phyloP scores from a whole-genome alignment of 78 protist species.

The Dictyostelium discoideum region DNA sequence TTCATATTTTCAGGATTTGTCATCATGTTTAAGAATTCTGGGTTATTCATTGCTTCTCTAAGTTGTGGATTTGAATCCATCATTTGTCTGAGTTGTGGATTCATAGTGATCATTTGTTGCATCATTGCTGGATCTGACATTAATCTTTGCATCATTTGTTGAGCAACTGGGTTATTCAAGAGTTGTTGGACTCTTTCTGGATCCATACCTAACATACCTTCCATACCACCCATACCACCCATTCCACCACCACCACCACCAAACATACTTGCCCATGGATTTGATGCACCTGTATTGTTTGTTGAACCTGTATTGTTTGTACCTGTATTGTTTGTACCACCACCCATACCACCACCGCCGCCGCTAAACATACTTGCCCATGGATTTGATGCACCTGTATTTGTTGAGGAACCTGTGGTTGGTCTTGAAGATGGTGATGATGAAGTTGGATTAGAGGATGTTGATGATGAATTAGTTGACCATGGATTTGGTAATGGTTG shows the following conservation, averaged over 20 bases:
- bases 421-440: background rate
- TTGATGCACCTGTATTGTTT: background rate
- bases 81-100: constrained; percentile 78
- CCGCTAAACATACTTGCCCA: constrained; percentile 32
- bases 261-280: constrained; percentile 39
- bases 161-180: constrained; percentile 87
- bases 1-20: constrained; percentile 82
- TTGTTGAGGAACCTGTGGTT: no score
- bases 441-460: constrained; percentile 9
- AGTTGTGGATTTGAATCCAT: constrained; percentile 78
- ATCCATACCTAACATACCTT: background rate
- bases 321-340: background rate
- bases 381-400: constrained; percentile 8
- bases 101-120: constrained; percentile 74
- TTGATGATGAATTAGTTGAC: constrained; percentile 67
- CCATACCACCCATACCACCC: constrained; percentile 83
- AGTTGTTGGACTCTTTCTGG: constrained; percentile 54
- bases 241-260: constrained; percentile 84
- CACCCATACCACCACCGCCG: background rate
- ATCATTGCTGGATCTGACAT: constrained; percentile 80
- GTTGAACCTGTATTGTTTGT: background rate
- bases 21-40: constrained; percentile 62
- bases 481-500: constrained; percentile 91
- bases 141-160: constrained; percentile 80
- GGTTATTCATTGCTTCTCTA: constrained; percentile 37